phyloP scores from a whole-genome alignment of 2,329 filamentous ascomycete genomes.

The Stemphylium lycopersici region DNA sequence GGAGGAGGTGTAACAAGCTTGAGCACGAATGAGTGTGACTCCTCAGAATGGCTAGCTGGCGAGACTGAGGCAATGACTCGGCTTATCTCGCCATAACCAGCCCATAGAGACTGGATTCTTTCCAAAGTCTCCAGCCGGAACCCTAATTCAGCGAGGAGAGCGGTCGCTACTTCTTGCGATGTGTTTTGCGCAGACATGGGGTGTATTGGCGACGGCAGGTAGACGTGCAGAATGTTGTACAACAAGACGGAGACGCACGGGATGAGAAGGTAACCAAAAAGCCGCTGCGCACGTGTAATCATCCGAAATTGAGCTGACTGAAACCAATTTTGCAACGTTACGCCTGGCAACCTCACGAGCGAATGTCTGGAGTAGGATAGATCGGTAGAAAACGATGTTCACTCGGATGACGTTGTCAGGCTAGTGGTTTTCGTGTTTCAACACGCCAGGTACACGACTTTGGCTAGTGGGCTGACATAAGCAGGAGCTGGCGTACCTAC shows the following conservation, averaged over 20 bases:
- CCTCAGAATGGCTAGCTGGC: constrained; percentile 16
- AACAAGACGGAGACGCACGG: constrained; percentile 1
- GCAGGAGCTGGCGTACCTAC: not conserved
- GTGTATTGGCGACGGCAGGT: not conserved
- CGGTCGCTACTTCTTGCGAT: constrained; percentile 30
- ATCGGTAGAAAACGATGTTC: not conserved
- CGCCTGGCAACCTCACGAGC: too few relatives aligned
- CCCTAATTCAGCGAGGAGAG: constrained; percentile 34
- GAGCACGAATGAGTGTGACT: constrained; percentile 56
- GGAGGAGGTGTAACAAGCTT: constrained; percentile 66
- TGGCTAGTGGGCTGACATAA: not conserved
- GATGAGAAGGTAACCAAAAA: constrained; percentile 3
- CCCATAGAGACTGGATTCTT: constrained; percentile 54
- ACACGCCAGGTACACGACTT: not conserved
- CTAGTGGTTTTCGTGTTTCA: not conserved
- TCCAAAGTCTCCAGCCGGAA: constrained; percentile 32
- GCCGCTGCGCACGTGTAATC: not conserved
- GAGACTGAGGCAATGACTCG: constrained; percentile 53
- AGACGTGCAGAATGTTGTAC: not conserved
- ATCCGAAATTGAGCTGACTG: not conserved
- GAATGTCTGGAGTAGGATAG: too few relatives aligned
- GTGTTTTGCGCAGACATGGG: constrained; percentile 49
- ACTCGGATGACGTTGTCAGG: not conserved
- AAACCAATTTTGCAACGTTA: too few relatives aligned
- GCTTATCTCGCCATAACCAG: constrained; percentile 62